These are phyloP conservation scores for Colletotrichum cereale DNA, from an alignment of 2,329 filamentous ascomycete species.

Conservation along the genomic window DNA sequence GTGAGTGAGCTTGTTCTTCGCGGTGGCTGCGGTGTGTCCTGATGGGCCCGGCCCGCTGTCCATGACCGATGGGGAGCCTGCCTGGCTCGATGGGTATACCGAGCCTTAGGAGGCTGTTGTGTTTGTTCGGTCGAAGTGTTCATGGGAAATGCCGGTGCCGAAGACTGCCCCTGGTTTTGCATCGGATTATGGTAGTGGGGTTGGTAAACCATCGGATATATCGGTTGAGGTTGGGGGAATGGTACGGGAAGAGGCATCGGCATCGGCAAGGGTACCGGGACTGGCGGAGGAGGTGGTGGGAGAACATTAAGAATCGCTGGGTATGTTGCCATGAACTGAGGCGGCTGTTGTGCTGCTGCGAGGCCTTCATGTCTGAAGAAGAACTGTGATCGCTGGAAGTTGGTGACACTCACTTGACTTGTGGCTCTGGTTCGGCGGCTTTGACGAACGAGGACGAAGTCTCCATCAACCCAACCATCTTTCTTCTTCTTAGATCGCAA, in stretches of 20 bases:
- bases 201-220: conserved; percentile 42
- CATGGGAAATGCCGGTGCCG: neutral
- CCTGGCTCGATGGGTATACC: neutral
- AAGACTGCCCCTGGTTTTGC: neutral
- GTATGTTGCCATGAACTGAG: neutral
- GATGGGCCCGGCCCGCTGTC: neutral
- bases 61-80: conserved; percentile 1
- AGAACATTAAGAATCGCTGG: conserved; percentile 14
- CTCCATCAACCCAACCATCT: conserved; percentile 20
- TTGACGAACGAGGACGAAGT: conserved; percentile 30
- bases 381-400: conserved; percentile 11
- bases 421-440: conserved; percentile 11
- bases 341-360: neutral
- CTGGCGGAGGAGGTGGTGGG: conserved; percentile 26
- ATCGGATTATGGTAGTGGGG: conserved; percentile 29
- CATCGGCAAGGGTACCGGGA: conserved; percentile 27
- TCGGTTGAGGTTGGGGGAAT: conserved; percentile 21
- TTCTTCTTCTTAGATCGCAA: conserved; percentile 30
- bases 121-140: neutral
- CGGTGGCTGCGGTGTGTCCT: conserved; percentile 1
- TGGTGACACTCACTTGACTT: conserved; percentile 6
- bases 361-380: conserved; percentile 30
- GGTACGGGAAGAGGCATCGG: conserved; percentile 30
- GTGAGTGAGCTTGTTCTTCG: conserved; percentile 16
- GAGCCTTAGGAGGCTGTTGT: conserved; percentile 1